Conservation (phyloP, 495 filamentous ascomycete genomes). For the Hyaloscypha finlandica region DNA sequence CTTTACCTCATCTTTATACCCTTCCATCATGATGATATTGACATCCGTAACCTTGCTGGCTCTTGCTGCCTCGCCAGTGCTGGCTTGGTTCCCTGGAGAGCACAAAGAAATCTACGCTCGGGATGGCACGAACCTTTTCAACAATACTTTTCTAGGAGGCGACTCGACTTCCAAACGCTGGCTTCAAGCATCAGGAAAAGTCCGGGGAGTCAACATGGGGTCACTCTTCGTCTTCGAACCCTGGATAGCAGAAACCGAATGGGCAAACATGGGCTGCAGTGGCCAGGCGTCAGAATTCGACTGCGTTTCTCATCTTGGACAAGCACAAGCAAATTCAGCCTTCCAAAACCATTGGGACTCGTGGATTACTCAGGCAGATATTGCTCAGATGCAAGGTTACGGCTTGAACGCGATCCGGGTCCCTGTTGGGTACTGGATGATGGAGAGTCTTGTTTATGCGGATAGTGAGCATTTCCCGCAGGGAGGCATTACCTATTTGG, state of each 20-base stretch:
- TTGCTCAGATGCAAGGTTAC: constrained; percentile 51
- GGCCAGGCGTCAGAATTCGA: constrained; percentile 54
- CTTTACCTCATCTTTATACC: not conserved
- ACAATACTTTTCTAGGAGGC: not conserved
- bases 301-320: constrained; percentile 56
- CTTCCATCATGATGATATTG: not conserved
- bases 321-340: constrained; percentile 50
- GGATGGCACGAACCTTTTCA: constrained; percentile 37
- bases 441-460: constrained; percentile 56
- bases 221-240: constrained; percentile 61
- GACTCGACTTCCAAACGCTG: constrained; percentile 29
- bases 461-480: constrained; percentile 57
- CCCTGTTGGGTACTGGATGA: constrained; percentile 65
- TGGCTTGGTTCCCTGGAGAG: constrained; percentile 39
- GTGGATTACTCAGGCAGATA: constrained; percentile 59
- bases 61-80: not conserved
- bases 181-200: constrained; percentile 44
- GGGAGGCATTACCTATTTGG: constrained; percentile 55
- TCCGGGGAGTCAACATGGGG: constrained; percentile 64
- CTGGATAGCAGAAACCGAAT: constrained; percentile 55
- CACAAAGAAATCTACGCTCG: constrained; percentile 35
- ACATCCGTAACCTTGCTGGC: not conserved
- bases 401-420: constrained; percentile 65
- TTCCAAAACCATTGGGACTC: constrained; percentile 60
- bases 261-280: constrained; percentile 58